Conservation (phyloP, 148 eudicot species). For the Persicaria maculosa region DNA sequence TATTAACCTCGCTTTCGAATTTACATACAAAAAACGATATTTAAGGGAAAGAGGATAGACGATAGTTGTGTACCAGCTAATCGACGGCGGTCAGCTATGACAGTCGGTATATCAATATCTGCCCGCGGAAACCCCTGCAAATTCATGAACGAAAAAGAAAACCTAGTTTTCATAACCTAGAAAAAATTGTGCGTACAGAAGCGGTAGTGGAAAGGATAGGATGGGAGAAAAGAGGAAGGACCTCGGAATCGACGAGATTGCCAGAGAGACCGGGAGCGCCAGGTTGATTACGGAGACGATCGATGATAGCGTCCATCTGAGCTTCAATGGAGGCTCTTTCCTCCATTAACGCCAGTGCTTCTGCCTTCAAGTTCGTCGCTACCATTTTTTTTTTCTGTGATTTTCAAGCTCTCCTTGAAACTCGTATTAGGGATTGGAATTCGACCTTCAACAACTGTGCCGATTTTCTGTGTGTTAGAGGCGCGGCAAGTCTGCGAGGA, state of each 20-base stretch:
- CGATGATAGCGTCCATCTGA: conserved; percentile 68
- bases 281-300: conserved; percentile 47
- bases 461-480: neutral
- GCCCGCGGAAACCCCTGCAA: conserved; percentile 85
- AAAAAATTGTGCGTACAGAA: neutral
- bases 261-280: conserved; percentile 80
- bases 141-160: neutral
- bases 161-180: neutral
- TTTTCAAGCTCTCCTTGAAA: neutral
- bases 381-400: conserved; percentile 37
- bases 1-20: too few relatives aligned
- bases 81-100: conserved; percentile 60
- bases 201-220: neutral
- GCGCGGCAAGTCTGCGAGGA: neutral
- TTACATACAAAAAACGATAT: too few relatives aligned
- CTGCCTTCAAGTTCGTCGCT: conserved; percentile 73
- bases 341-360: conserved; percentile 63
- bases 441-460: neutral
- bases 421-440: neutral
- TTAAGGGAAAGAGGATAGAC: neutral
- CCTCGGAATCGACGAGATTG: conserved; percentile 75
- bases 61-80: conserved; percentile 41
- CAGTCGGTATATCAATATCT: conserved; percentile 64
- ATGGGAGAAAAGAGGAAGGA: conserved; percentile 4
- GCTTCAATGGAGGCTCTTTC: conserved; percentile 46